Evolutionary conservation across 2,329 filamentous ascomycete species (phyloP).

Genomic region (Penicillium verrucosum): DNA sequence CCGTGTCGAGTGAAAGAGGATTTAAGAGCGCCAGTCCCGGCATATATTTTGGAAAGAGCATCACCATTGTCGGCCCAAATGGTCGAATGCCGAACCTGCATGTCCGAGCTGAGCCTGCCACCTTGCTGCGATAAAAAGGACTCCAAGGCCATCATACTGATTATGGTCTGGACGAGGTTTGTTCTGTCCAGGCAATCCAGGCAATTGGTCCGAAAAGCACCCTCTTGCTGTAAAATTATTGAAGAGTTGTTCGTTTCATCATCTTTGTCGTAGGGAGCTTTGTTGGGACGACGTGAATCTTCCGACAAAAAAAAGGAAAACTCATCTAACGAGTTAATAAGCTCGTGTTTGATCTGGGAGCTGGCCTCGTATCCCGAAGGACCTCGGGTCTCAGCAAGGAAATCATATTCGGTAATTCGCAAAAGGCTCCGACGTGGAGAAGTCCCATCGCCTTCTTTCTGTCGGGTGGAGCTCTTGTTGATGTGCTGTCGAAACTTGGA

Average conservation of each 20-base stretch:
- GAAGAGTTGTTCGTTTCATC: constrained; percentile 47
- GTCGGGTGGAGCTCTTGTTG: constrained; percentile 67
- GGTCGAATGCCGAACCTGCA: constrained; percentile 88
- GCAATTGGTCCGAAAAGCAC: constrained; percentile 94
- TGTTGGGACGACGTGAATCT: constrained; percentile 56
- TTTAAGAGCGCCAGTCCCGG: constrained; percentile 91
- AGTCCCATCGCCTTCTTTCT: constrained; percentile 49
- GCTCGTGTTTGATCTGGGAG: constrained; percentile 73
- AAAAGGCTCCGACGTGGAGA: constrained; percentile 69
- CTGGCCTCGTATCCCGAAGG: constrained; percentile 86
- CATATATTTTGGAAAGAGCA: constrained; percentile 89
- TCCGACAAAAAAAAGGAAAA: constrained; percentile 93
- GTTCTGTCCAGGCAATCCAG: constrained; percentile 94
- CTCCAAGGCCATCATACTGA: constrained; percentile 90
- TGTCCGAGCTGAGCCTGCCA: constrained; percentile 69
- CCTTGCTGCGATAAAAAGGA: constrained; percentile 72
- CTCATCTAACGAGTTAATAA: constrained; percentile 73
- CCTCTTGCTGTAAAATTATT: constrained; percentile 83
- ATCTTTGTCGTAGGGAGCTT: constrained; percentile 38
- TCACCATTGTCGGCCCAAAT: constrained; percentile 98
- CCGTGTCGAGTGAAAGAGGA: constrained; percentile 91
- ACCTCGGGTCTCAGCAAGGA: constrained; percentile 88
- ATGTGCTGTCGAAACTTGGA: constrained; percentile 76
- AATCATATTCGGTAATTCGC: constrained; percentile 85
- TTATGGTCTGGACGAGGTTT: constrained; percentile 91